A percentile compares a stretch with the other conserved stretches of the same genome.
Evolutionary conservation across 73 alveolate species (phyloP).

Genomic region (Paramecium octaurelia): DNA sequence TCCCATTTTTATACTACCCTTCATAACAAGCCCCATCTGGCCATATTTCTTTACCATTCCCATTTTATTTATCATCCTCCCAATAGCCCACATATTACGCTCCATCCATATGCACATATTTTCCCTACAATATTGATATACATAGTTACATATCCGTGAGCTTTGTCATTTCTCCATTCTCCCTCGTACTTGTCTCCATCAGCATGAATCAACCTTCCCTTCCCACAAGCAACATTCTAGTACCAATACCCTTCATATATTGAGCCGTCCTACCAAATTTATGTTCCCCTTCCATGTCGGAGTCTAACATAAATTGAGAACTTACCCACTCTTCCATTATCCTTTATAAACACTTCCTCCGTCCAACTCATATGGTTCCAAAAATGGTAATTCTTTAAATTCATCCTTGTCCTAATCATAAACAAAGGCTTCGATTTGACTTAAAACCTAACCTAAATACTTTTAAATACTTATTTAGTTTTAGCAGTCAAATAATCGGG

Average conservation of each 20-base stretch:
- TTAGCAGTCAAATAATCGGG: background rate
- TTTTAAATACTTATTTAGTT: background rate
- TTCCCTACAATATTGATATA: slow-evolving; percentile 43
- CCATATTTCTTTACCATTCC: slow-evolving; percentile 76
- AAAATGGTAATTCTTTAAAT: slow-evolving; percentile 6
- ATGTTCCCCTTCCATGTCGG: slow-evolving; percentile 85
- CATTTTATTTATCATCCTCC: slow-evolving; percentile 72
- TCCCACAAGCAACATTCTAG: slow-evolving; percentile 72
- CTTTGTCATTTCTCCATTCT: slow-evolving; percentile 79
- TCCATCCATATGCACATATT: slow-evolving; percentile 72
- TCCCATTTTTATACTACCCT: slow-evolving; percentile 68
- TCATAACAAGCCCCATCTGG: slow-evolving; percentile 73
- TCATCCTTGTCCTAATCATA: slow-evolving; percentile 56
- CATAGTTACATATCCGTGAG: slow-evolving; percentile 60
- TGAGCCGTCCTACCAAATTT: slow-evolving; percentile 85
- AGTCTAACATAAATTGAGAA: background rate
- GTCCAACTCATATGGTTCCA: slow-evolving; percentile 62
- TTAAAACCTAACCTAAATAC: background rate
- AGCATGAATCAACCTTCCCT: slow-evolving; percentile 68
- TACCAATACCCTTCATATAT: slow-evolving; percentile 89
- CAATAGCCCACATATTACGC: slow-evolving; percentile 75
- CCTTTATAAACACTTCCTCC: slow-evolving; percentile 83
- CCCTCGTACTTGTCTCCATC: slow-evolving; percentile 85
- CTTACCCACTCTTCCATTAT: slow-evolving; percentile 78
- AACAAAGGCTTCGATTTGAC: background rate